A percentile compares a stretch with the other conserved stretches of the same genome.
Conservation (phyloP, 768 basidiomycete genomes). For the Russula olivacea region DNA sequence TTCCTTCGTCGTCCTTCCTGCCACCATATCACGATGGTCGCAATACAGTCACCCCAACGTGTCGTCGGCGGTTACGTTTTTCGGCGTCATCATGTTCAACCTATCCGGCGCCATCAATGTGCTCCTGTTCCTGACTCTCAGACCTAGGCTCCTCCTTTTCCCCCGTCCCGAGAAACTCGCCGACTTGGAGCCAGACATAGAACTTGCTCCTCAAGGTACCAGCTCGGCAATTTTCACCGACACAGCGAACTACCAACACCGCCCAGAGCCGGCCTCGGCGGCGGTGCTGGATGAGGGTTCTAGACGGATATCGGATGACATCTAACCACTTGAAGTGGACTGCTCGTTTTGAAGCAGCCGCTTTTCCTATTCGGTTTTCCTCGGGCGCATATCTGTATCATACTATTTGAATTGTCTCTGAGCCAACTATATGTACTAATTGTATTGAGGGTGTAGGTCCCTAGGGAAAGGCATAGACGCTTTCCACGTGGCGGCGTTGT, state of each 20-base stretch:
- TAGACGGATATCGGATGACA: neutral
- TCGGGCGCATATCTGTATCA: too few relatives aligned
- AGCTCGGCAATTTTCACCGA: neutral
- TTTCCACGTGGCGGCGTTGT: too few relatives aligned
- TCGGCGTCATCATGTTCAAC: conserved; percentile 32
- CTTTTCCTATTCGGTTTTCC: too few relatives aligned
- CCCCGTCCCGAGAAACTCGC: neutral
- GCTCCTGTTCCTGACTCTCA: conserved; percentile 34
- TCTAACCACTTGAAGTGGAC: neutral
- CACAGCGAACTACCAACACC: neutral
- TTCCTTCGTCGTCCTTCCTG: neutral
- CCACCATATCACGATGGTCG: neutral
- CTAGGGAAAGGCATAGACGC: too few relatives aligned
- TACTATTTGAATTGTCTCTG: too few relatives aligned
- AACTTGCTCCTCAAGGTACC: neutral
- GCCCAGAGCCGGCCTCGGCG: neutral
- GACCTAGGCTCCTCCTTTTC: conserved; percentile 35
- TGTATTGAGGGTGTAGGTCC: too few relatives aligned
- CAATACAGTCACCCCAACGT: conserved; percentile 8
- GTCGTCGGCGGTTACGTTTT: conserved; percentile 33
- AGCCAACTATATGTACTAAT: too few relatives aligned
- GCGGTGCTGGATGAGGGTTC: neutral
- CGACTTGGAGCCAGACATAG: neutral
- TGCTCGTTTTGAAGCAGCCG: too few relatives aligned
- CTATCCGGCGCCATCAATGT: conserved; percentile 41